phyloP scores from a whole-genome alignment of 768 basidiomycete species.

The Auriscalpium vulgare region DNA sequence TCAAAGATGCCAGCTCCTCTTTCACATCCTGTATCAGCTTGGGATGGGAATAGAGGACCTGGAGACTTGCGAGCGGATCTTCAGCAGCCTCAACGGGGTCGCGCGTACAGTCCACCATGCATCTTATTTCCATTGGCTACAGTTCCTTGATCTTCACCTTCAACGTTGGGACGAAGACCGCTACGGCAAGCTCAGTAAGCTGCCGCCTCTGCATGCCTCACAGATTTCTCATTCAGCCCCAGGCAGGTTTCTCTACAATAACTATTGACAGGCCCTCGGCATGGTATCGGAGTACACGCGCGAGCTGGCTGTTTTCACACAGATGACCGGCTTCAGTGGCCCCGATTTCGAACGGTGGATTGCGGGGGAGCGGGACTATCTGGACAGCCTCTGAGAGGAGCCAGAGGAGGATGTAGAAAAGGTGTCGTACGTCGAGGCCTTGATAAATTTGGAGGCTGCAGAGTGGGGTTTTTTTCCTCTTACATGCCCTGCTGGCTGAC shows the following conservation, averaged over 20 bases:
- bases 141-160: not conserved
- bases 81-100: not conserved
- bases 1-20: not conserved
- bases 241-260: not conserved
- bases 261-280: no score
- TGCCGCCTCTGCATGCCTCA: fast-evolving
- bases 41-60: not conserved
- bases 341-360: no score
- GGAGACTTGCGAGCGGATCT: not conserved
- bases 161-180: not conserved
- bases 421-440: no score
- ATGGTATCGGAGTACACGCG: no score
- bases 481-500: no score
- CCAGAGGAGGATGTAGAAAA: no score
- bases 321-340: no score
- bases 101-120: not conserved
- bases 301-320: no score
- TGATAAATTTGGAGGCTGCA: no score
- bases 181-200: not conserved
- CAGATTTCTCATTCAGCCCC: not conserved
- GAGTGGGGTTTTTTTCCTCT: no score
- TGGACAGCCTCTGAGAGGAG: no score
- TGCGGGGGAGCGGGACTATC: no score
- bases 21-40: not conserved
- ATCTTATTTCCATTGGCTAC: not conserved